phyloP scores from a whole-genome alignment of 495 filamentous ascomycete genomes.

The Chaetomium fimeti region DNA sequence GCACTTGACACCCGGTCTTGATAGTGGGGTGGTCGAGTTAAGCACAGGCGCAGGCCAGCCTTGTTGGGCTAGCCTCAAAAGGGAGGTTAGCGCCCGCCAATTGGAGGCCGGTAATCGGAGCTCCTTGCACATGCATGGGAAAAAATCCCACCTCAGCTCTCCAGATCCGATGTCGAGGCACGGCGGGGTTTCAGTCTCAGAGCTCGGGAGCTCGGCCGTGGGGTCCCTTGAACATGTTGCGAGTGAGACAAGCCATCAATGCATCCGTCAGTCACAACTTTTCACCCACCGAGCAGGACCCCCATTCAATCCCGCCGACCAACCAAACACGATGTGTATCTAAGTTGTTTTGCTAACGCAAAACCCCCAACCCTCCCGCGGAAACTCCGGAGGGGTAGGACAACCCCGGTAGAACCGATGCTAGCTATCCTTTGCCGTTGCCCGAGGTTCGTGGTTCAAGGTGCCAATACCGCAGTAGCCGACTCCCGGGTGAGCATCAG shows the following conservation, averaged over 20 bases:
- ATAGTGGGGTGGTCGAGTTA: constrained; percentile 16
- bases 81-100: constrained; percentile 13
- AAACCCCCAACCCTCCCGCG: constrained; percentile 19
- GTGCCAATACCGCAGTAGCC: constrained; percentile 14
- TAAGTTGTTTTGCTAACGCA: constrained; percentile 14
- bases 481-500: constrained; percentile 12
- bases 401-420: constrained; percentile 17
- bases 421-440: constrained; percentile 4
- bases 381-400: background rate
- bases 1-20: constrained; percentile 16
- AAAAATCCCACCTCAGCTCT: constrained; percentile 10
- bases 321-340: constrained; percentile 16
- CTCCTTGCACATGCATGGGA: constrained; percentile 8
- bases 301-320: background rate
- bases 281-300: background rate
- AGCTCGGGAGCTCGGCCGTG: constrained; percentile 19
- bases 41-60: constrained; percentile 16
- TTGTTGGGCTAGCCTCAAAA: background rate
- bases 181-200: background rate
- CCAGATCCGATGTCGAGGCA: background rate
- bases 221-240: background rate
- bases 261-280: constrained; percentile 1
- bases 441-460: constrained; percentile 3
- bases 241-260: background rate
- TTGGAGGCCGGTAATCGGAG: constrained; percentile 24